phyloP scores from a whole-genome alignment of 768 basidiomycete species.

The Cyathus striatus region DNA sequence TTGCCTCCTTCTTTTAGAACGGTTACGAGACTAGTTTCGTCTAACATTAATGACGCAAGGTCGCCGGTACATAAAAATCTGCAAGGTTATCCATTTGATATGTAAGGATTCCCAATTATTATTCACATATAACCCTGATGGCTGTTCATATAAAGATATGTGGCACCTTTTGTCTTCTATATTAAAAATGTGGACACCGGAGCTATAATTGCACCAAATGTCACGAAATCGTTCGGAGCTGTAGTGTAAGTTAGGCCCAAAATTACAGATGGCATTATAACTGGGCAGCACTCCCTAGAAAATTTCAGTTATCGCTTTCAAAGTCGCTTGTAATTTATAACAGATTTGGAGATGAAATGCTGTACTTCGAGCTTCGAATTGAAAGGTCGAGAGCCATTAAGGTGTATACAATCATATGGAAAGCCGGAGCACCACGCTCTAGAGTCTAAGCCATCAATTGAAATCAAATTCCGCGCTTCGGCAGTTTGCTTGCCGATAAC shows the following conservation, averaged over 20 bases:
- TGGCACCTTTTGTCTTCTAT: not conserved
- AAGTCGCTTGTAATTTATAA: not conserved
- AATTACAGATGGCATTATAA: not conserved
- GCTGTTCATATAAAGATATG: not conserved
- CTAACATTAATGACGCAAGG: not conserved
- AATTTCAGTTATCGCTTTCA: not conserved
- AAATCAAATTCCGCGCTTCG: too few species aligned
- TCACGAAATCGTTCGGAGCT: not conserved
- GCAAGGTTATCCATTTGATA: not conserved
- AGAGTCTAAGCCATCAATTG: too few species aligned
- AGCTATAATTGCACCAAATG: not conserved
- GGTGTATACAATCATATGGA: slow-evolving; percentile 9
- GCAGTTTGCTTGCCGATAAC: too few species aligned
- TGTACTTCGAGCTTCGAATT: not conserved
- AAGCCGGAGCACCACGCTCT: too few species aligned
- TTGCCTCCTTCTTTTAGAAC: not conserved
- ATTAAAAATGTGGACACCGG: not conserved
- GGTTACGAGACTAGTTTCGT: not conserved
- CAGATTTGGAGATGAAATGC: not conserved
- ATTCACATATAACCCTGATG: not conserved
- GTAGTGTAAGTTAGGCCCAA: not conserved
- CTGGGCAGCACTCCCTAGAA: not conserved
- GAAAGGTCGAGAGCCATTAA: slow-evolving; percentile 2
- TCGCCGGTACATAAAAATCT: not conserved
- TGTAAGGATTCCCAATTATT: not conserved